Percentiles rank a stretch among this genome's conserved stretches.
Conservation (phyloP, 257 asterid species). For the Thymus quinquecostatus region DNA sequence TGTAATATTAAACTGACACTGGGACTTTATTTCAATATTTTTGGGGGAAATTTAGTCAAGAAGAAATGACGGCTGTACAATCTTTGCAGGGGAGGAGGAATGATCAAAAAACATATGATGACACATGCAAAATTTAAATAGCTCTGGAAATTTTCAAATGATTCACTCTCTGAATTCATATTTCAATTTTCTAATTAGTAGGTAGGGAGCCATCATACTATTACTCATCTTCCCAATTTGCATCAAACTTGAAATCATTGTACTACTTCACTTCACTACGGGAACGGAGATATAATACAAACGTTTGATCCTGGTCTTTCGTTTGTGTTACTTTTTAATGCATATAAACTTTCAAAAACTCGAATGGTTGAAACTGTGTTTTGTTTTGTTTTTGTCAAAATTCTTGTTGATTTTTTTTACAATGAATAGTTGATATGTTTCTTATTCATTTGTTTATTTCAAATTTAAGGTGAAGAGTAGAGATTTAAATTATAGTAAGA, state of each 20-base stretch:
- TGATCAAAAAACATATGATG: slow-evolving; percentile 43
- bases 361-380: too few relatives aligned
- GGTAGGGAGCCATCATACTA: slow-evolving; percentile 38
- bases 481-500: slow-evolving; percentile 6
- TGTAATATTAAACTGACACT: slow-evolving; percentile 7
- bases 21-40: background rate
- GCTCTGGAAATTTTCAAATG: slow-evolving; percentile 28
- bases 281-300: too few relatives aligned
- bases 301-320: too few relatives aligned
- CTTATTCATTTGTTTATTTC: too few relatives aligned
- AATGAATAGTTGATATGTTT: too few relatives aligned
- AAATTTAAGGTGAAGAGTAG: background rate
- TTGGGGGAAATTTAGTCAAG: slow-evolving; percentile 31
- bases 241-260: slow-evolving; percentile 36
- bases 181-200: slow-evolving; percentile 36
- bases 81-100: slow-evolving; percentile 41
- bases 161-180: slow-evolving; percentile 36
- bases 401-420: too few relatives aligned
- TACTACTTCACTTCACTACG: slow-evolving; percentile 25
- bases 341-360: too few relatives aligned
- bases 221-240: slow-evolving; percentile 35
- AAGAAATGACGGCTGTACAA: slow-evolving; percentile 50
- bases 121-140: slow-evolving; percentile 18
- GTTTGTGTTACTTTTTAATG: too few relatives aligned
- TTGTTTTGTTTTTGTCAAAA: too few relatives aligned